Evolutionary conservation across 345 rosid genomes (phyloP).

Genomic region (Fremontodendron californicum): DNA sequence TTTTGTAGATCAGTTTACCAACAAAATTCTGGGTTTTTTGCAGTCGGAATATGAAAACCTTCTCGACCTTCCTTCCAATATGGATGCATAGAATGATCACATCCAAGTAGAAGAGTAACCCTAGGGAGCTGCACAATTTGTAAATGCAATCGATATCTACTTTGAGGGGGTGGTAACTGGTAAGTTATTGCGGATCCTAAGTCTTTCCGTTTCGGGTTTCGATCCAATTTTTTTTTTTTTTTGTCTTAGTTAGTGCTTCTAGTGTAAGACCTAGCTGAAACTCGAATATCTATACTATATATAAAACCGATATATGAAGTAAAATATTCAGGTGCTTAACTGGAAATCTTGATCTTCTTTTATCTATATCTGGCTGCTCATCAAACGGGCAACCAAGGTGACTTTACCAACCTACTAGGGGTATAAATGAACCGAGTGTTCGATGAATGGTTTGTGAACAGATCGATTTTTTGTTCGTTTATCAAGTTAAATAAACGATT

Average conservation of each 20-base stretch:
- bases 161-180: slow-evolving; percentile 20
- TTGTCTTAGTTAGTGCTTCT: not conserved
- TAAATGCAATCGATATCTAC: not conserved
- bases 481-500: too few relatives aligned
- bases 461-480: too few relatives aligned
- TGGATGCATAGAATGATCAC: slow-evolving; percentile 14
- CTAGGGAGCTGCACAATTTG: slow-evolving; percentile 18
- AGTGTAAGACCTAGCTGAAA: not conserved
- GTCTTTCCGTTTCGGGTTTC: not conserved
- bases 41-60: slow-evolving; percentile 67
- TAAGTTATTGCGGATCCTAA: not conserved
- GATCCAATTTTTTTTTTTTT: not conserved
- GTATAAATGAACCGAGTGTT: too few relatives aligned
- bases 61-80: slow-evolving; percentile 20
- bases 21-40: slow-evolving; percentile 15
- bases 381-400: not conserved
- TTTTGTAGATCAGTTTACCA: not conserved
- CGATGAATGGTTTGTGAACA: too few relatives aligned
- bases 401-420: not conserved
- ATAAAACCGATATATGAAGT: too few relatives aligned
- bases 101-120: not conserved
- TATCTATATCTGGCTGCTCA: too few relatives aligned
- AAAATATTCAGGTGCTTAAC: too few relatives aligned
- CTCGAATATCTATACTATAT: not conserved
- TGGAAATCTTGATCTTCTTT: too few relatives aligned